Evolutionary conservation across 768 basidiomycete species (phyloP).

Genomic region (Crucibulum laeve): DNA sequence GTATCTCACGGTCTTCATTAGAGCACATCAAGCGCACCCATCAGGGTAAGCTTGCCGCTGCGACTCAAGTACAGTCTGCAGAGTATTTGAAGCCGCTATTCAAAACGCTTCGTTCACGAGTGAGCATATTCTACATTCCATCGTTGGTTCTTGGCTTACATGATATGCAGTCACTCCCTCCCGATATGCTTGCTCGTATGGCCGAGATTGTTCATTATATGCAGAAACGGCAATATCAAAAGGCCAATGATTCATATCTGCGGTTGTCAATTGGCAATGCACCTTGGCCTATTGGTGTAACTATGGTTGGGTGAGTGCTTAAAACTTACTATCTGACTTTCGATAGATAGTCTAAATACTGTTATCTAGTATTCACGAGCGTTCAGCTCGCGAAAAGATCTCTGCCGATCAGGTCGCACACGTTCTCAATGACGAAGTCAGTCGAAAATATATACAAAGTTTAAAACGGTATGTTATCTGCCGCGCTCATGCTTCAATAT

Average conservation of each 20-base stretch:
- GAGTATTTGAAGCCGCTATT: slow-evolving; percentile 97
- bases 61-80: slow-evolving; percentile 92
- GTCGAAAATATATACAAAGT: slow-evolving; percentile 97
- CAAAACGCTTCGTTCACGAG: slow-evolving; percentile 83
- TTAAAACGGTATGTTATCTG: slow-evolving; percentile 71
- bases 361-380: slow-evolving; percentile 81
- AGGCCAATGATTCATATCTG: slow-evolving; percentile 95
- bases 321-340: neutral
- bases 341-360: slow-evolving; percentile 3
- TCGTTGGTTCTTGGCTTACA: neutral
- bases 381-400: slow-evolving; percentile 97
- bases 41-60: slow-evolving; percentile 92
- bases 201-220: slow-evolving; percentile 95
- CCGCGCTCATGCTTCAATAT: neutral
- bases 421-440: slow-evolving; percentile 98
- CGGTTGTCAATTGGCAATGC: slow-evolving; percentile 97
- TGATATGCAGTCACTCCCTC: slow-evolving; percentile 57
- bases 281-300: slow-evolving; percentile 99
- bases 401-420: slow-evolving; percentile 96
- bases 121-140: slow-evolving; percentile 32
- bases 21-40: slow-evolving; percentile 84
- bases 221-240: slow-evolving; percentile 94
- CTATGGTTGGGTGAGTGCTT: slow-evolving; percentile 88
- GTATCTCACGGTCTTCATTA: slow-evolving; percentile 20
- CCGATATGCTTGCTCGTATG: slow-evolving; percentile 80